phyloP scores from a whole-genome alignment of 768 basidiomycete species.

The Mycena alexandri region DNA sequence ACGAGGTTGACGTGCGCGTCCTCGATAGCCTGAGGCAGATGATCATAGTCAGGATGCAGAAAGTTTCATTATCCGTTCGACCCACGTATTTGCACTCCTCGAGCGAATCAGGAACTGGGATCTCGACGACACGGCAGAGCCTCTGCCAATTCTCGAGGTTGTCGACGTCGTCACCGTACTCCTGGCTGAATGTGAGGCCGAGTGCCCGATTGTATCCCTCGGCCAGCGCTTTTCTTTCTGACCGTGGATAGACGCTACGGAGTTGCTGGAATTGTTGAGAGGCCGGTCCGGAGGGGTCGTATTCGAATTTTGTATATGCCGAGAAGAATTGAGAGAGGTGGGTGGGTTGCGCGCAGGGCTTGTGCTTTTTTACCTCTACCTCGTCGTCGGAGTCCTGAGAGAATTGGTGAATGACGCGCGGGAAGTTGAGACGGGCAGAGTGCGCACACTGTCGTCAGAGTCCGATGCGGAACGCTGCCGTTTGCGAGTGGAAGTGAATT shows the following conservation, averaged over 20 bases:
- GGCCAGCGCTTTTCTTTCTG: neutral
- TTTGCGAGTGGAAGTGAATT: neutral
- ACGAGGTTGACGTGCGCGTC: conserved; percentile 54
- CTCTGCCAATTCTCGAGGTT: conserved; percentile 27
- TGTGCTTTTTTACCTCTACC: conserved; percentile 1
- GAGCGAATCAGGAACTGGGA: conserved; percentile 40
- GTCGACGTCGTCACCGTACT: conserved; percentile 25
- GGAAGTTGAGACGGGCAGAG: neutral
- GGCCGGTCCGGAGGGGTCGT: conserved; percentile 24
- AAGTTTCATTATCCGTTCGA: neutral
- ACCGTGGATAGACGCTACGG: neutral
- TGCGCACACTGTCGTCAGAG: neutral
- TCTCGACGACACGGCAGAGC: conserved; percentile 24
- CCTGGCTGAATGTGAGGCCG: conserved; percentile 18
- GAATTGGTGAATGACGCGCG: neutral
- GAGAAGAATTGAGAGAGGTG: conserved; percentile 33
- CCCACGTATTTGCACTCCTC: conserved; percentile 45
- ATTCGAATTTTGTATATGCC: conserved; percentile 23
- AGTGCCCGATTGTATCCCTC: conserved; percentile 12
- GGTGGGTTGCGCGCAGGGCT: neutral
- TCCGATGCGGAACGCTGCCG: neutral
- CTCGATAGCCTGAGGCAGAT: conserved; percentile 42
- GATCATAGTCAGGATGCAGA: neutral
- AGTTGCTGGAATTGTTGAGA: conserved; percentile 28
- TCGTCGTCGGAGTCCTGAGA: conserved; percentile 7